These are phyloP conservation scores for Lycium ferocissimum DNA, from an alignment of 257 asterid species.

Conservation along the genomic window DNA sequence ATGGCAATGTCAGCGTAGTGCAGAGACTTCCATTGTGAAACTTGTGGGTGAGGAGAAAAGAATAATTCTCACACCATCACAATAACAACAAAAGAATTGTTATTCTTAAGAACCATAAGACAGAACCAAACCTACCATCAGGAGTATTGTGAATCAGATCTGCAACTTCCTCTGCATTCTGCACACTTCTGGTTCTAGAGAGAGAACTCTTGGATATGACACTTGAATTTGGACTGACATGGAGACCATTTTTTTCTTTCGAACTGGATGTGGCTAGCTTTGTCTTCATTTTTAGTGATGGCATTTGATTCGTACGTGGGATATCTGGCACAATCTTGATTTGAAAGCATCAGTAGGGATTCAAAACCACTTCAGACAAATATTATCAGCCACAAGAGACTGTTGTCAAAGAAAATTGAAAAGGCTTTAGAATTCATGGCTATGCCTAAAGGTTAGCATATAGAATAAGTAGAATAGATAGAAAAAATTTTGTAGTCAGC, in stretches of 20 bases:
- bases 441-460: not conserved
- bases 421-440: not conserved
- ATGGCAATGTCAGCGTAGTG: slow-evolving; percentile 9
- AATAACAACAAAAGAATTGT: not conserved
- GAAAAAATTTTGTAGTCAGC: not conserved
- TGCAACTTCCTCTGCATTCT: slow-evolving; percentile 47
- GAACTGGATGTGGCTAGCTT: slow-evolving; percentile 59
- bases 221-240: slow-evolving; percentile 71
- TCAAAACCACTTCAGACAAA: slow-evolving; percentile 42
- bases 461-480: not conserved
- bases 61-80: slow-evolving; percentile 18
- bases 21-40: not conserved
- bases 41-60: slow-evolving; percentile 13
- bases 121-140: slow-evolving; percentile 55
- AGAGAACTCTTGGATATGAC: slow-evolving; percentile 75
- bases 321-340: slow-evolving; percentile 47
- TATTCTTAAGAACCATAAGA: not conserved
- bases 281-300: slow-evolving; percentile 88
- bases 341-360: slow-evolving; percentile 48
- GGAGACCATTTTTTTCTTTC: slow-evolving; percentile 67
- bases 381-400: slow-evolving; percentile 52
- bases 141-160: slow-evolving; percentile 47
- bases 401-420: slow-evolving; percentile 34
- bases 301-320: slow-evolving; percentile 67
- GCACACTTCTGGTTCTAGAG: slow-evolving; percentile 58